phyloP scores from a whole-genome alignment of 345 rosid genomes.

The Litchi chinensis region DNA sequence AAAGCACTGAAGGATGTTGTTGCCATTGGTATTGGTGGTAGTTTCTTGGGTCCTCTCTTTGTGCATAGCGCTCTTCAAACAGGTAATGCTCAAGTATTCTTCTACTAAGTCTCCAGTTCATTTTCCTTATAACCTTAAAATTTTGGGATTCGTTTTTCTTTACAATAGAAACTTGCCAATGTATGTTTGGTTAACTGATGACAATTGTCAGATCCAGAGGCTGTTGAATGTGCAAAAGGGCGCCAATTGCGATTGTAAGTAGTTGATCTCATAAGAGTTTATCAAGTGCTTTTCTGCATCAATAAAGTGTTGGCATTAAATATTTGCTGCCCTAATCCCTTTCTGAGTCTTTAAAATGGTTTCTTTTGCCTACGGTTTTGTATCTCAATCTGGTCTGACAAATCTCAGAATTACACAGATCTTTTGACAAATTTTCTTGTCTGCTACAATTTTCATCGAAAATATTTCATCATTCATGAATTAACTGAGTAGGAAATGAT shows the following conservation, averaged over 20 bases:
- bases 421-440: neutral
- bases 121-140: conserved; percentile 11
- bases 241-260: conserved; percentile 91
- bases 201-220: conserved; percentile 72
- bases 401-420: conserved; percentile 2
- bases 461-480: neutral
- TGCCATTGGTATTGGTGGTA: conserved; percentile 95
- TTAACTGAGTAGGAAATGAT: neutral
- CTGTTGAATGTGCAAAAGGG: conserved; percentile 68
- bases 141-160: conserved; percentile 14
- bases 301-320: neutral
- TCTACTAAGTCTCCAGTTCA: conserved; percentile 6
- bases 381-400: neutral
- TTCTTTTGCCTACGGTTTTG: neutral
- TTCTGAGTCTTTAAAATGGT: neutral
- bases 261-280: neutral
- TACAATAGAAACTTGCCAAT: conserved; percentile 2
- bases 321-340: neutral
- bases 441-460: neutral
- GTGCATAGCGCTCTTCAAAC: conserved; percentile 95
- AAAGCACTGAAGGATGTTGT: conserved; percentile 81
- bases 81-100: conserved; percentile 42
- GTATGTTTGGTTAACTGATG: conserved; percentile 24
- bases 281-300: neutral
- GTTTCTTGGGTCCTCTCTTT: conserved; percentile 96